Base-by-base conservation (phyloP, 768 basidiomycete species). In the Kwoniella sp. region DNA sequence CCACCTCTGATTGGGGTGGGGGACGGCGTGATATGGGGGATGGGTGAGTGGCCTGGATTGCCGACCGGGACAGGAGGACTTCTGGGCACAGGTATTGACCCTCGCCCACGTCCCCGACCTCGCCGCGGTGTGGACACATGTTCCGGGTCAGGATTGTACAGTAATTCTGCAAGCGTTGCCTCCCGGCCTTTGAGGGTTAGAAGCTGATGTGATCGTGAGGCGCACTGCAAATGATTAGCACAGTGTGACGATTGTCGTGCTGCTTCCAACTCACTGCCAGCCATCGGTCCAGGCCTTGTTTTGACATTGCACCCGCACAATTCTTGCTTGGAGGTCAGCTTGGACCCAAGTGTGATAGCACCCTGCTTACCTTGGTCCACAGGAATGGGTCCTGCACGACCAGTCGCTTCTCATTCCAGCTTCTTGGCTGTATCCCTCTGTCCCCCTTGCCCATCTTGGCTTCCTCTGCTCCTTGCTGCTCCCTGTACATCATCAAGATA, bases 311-410 rank as follows among this genome's bases (percentile, higher is more conserved):
- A 9, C 38, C 51, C 10, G 60, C 56, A 33, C 60, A 61, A 36
- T 61, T 61, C 60, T 61, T 14, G 1, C 10, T 29, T 5, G 3
- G 10, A 15, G 3, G 31, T 55, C 38, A 33, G 45, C 36, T 40
- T 25, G 14, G 12, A 5, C 5, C 43, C 19, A 19, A n/a, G 38
- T 11, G 17, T 4, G 31, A 26, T 2, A 38, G 17, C 42, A 36
- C 23, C 6, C 50, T 29, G 46, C 63, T 54, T 42, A 70, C 71
- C 64, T 73, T 73, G 32, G 60, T 57, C 58, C 68, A 67, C 27
- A 73, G 47, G 55, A 73, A 73, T 15, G 70, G 69, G 53, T 73
- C 72, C 45, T 73, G 72, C 5, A 73, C 66, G 14, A 73, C 59
- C 37, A 73, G 33, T 41, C 42, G 37, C 32, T 60, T 51, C 40